These are phyloP conservation scores for Blastobotrys aristatus DNA, from an alignment of 1,139 yeast genomes.

Conservation along the genomic window DNA sequence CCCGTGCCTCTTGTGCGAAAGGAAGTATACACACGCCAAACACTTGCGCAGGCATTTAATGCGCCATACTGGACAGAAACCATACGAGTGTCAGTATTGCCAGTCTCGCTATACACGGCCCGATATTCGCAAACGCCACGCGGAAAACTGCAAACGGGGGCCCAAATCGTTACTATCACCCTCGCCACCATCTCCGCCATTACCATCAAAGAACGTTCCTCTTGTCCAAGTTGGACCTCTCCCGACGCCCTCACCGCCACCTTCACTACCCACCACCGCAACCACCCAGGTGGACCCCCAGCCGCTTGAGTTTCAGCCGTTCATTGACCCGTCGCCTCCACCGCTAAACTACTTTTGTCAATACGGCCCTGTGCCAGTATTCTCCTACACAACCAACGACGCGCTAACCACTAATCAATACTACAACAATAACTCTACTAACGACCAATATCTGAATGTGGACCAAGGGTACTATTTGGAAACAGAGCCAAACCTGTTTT, in stretches of 20 bases:
- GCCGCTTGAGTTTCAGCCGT: too few relatives aligned
- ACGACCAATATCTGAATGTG: too few relatives aligned
- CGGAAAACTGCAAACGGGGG: conserved; percentile 20
- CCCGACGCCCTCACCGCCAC: too few relatives aligned
- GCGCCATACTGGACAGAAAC: conserved; percentile 31
- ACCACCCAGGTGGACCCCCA: neutral
- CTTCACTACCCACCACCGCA: neutral
- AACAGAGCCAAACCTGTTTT: too few relatives aligned
- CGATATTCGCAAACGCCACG: conserved; percentile 29
- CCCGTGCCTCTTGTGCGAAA: conserved; percentile 28
- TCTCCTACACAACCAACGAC: too few relatives aligned
- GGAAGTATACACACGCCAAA: conserved; percentile 31
- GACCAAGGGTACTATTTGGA: too few relatives aligned
- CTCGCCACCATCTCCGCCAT: neutral
- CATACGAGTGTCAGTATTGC: conserved; percentile 29
- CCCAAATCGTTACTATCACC: conserved; percentile 1
- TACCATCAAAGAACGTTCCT: neutral
- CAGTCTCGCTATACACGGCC: conserved; percentile 27
- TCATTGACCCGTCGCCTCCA: too few relatives aligned
- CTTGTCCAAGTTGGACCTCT: too few relatives aligned
- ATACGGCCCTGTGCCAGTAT: too few relatives aligned
- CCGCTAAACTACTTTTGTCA: too few relatives aligned
- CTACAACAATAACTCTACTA: too few relatives aligned
- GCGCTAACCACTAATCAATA: too few relatives aligned
- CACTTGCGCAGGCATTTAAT: conserved; percentile 33